phyloP scores from a whole-genome alignment of 2,329 filamentous ascomycete genomes.

The Beauveria asiatica region DNA sequence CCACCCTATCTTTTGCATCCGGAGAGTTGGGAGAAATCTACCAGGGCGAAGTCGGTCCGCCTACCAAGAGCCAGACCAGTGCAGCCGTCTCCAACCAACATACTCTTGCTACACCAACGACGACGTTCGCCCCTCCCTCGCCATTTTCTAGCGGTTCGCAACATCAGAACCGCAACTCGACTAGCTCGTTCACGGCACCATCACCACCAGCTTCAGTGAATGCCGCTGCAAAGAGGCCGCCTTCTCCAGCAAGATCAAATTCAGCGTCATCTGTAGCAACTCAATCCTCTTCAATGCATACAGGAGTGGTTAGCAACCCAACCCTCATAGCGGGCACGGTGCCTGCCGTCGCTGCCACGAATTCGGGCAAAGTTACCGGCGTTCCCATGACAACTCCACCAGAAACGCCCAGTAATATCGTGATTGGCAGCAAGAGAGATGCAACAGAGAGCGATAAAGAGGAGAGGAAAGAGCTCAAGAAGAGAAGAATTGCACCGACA shows the following conservation, averaged over 20 bases:
- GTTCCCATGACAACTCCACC: constrained; percentile 83
- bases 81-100: constrained; percentile 49
- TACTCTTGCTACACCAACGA: constrained; percentile 62
- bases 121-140: constrained; percentile 52
- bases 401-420: constrained; percentile 59
- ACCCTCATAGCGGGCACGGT: constrained; percentile 70
- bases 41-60: constrained; percentile 53
- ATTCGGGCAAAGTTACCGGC: constrained; percentile 52
- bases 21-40: constrained; percentile 82
- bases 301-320: constrained; percentile 63
- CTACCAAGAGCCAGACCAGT: constrained; percentile 29
- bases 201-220: constrained; percentile 48
- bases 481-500: constrained; percentile 62
- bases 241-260: constrained; percentile 77
- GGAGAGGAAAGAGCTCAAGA: constrained; percentile 51
- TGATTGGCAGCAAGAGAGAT: constrained; percentile 46
- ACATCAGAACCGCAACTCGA: constrained; percentile 50
- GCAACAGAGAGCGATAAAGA: constrained; percentile 47
- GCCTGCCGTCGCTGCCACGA: constrained; percentile 66
- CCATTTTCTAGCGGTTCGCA: constrained; percentile 41
- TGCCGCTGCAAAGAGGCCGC: constrained; percentile 55
- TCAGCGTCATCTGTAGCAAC: constrained; percentile 75
- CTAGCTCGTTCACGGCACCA: constrained; percentile 48
- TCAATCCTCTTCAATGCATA: constrained; percentile 39
- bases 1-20: constrained; percentile 71